Evolutionary conservation across 2,329 filamentous ascomycete genomes (phyloP), one percentile per base, ranked within the genome.

Genomic region (Alternaria panax): DNA sequence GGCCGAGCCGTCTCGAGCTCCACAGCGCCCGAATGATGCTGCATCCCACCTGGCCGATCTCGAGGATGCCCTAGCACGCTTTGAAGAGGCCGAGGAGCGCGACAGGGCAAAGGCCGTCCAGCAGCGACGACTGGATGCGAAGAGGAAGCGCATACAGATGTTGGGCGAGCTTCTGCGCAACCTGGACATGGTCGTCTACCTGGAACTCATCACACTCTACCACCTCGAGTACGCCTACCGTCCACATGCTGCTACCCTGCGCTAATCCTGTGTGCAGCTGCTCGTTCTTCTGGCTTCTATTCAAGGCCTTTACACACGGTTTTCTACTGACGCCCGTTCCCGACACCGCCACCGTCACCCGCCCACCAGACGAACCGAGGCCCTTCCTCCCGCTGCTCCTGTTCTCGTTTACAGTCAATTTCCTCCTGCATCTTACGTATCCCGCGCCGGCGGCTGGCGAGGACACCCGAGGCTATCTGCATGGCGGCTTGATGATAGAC

Each of bases 401-500:
- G 45, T 78, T 79, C 53, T 81, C 80, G 59, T 89, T 88, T 67
- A 59, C 83, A 18, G 69, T 87, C 47, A 88, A 85, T 76, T 81
- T 87, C 61, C 57, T 87, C 22, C 78, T 86, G 30, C 87, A 88
- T 69, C 72, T 79, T 40, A 68, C 75, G 7, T 75, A 75, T 47
- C 63, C 69, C 25, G 73, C 76, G 7, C 82, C 82, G 1, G 69
- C 77, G 3, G 82, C 80, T 2, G 80, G 80, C 27, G 82, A 84
- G 63, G 79, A 79, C 20, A 83, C 81, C 5, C 68, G 81, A 64
- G 81, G 80, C 28, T 88, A 88, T 70, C 77, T 88, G 12, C 86
- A 89, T 69, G 87, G 87, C 6, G 86, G 87, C 2, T 65, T 89
- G 50, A 81, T 87, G 65, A 86, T 90, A 68, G 87, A 89, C 74